Base-by-base conservation (phyloP, 2,329 filamentous ascomycete species). In the Colletotrichum sp. region DNA sequence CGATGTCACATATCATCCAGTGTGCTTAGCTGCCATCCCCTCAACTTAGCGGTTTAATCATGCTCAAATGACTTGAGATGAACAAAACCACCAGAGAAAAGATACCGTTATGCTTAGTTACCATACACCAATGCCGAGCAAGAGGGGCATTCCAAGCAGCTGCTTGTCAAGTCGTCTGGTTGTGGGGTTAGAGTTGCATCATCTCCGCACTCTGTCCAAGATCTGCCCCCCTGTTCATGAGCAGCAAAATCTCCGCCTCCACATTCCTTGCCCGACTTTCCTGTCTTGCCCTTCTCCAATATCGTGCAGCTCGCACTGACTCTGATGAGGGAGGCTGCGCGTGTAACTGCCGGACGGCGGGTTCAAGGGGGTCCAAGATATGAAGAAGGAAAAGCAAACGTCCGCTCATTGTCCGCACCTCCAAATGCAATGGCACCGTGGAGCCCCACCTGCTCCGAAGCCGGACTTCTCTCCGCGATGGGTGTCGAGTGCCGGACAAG, bases 121-220 rank as follows among this genome's bases (percentile, higher is more conserved):
- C 39, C 16, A 30, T 15, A 7, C 26, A 30, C 24, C 48, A 59
- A 28, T 69, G 52, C 52, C 48, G 44, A 57, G 39, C 36, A 22
- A 48, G 16, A 66, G 6, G 26, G 22, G n/a, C 8, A 2, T 22
- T 18, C n/a, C 26, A 62, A 62, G 59, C 62, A 70, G 28, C 18
- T 67, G 28, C 26, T 13, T 66, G 66, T 59, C 44, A 57, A 60
- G 15, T 26, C 26, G n/a, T 32, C 34, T 65, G 48, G 26, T 44
- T 32, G 32, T 75, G 32, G 55, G 63, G 73, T 64, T 48, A 57
- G 39, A 63, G 73, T 68, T 72, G 32, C 72, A 75, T 72, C 28
- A 32, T 63, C 63, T 71, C 52, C 68, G 36, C 63, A 59, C 22
- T 52, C 12, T n/a, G 36, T 60, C 28, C 68, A 72, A 63, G 60